A percentile compares a stretch with the other conserved stretches of the same genome.
Evolutionary conservation across 495 filamentous ascomycete genomes (phyloP).

Genomic region (Podospora sp.): DNA sequence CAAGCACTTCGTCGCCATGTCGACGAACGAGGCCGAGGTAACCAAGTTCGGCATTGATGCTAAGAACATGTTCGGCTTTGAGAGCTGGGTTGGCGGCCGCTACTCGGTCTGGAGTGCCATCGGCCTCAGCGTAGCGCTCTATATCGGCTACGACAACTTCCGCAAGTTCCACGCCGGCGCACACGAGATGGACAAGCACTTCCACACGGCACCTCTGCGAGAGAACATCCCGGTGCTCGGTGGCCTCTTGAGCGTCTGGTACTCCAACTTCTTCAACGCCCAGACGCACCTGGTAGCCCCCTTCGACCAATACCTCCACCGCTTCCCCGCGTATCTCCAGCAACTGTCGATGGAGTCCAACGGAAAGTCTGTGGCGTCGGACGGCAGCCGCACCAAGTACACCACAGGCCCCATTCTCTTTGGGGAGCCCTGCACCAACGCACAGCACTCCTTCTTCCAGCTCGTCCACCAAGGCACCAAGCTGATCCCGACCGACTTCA

Average conservation of each 20-base stretch:
- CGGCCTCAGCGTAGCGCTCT: slow-evolving; percentile 88
- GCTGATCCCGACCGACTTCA: slow-evolving; percentile 97
- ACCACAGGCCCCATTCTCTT: slow-evolving; percentile 93
- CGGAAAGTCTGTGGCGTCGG: slow-evolving; percentile 93
- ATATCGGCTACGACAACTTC: slow-evolving; percentile 97
- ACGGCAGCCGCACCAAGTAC: slow-evolving; percentile 90
- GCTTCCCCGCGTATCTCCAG: slow-evolving; percentile 98
- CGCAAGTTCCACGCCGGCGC: slow-evolving; percentile 93
- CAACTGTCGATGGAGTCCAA: slow-evolving; percentile 99
- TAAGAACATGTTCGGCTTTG: slow-evolving; percentile 99
- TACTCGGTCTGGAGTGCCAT: slow-evolving; percentile 99
- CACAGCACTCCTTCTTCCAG: slow-evolving; percentile 99
- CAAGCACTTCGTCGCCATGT: slow-evolving; percentile 98
- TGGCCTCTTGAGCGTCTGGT: slow-evolving; percentile 95
- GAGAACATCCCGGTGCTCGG: slow-evolving; percentile 93
- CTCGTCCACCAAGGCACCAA: slow-evolving; percentile 98
- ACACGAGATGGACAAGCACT: slow-evolving; percentile 98
- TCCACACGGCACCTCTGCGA: slow-evolving; percentile 84
- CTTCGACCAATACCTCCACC: slow-evolving; percentile 98
- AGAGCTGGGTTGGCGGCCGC: slow-evolving; percentile 95
- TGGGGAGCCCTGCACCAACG: slow-evolving; percentile 97
- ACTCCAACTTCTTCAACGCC: slow-evolving; percentile 96
- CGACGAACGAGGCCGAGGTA: slow-evolving; percentile 92
- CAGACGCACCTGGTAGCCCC: slow-evolving; percentile 97
- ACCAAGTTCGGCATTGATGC: slow-evolving; percentile 97